Evolutionary conservation across 192 early-diverging fungal species (phyloP).

Genomic region (Powellomyces hirtus): DNA sequence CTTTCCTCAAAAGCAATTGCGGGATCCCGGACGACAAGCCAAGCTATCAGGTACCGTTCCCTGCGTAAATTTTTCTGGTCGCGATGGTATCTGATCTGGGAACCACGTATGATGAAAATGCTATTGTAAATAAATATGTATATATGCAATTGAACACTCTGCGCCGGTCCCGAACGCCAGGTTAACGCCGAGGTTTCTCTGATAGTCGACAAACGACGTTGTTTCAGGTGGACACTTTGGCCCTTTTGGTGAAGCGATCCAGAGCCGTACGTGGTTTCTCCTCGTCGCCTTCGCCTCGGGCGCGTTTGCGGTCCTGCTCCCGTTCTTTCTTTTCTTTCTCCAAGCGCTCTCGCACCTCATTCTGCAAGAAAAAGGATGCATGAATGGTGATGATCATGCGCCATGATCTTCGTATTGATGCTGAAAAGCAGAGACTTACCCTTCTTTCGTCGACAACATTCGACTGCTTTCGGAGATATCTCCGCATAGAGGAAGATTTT

Average conservation of each 20-base stretch:
- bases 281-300: slow-evolving; percentile 37
- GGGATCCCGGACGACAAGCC: no score
- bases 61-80: no score
- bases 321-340: slow-evolving; percentile 58
- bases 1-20: no score
- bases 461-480: slow-evolving; percentile 73
- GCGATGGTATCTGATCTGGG: no score
- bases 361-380: slow-evolving; percentile 17
- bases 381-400: neutral
- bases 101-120: no score
- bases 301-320: slow-evolving; percentile 46
- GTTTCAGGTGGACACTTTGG: no score
- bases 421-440: slow-evolving; percentile 37
- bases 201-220: no score
- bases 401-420: neutral
- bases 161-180: no score
- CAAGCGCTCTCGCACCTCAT: slow-evolving; percentile 46
- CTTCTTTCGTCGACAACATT: slow-evolving; percentile 78
- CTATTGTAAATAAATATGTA: no score
- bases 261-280: slow-evolving; percentile 56
- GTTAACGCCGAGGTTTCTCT: no score
- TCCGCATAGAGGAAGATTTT: slow-evolving; percentile 72
- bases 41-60: no score
- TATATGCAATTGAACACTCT: no score
- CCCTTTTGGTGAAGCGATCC: slow-evolving; percentile 54